A percentile compares a stretch with the other conserved stretches of the same genome.
Conservation (phyloP, 805 yeast genomes). For the Scheffersomyces amazonensis region DNA sequence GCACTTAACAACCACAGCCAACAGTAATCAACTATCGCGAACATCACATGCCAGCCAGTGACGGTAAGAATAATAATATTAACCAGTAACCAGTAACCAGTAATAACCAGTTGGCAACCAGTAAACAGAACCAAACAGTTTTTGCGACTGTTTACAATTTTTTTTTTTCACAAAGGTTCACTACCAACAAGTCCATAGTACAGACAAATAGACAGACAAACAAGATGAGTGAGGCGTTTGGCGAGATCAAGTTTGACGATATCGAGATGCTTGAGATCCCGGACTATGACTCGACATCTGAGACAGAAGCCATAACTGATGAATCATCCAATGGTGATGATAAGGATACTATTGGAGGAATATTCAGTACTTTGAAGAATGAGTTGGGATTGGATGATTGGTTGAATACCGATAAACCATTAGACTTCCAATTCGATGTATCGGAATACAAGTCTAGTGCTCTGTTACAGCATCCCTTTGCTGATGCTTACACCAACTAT, state of each 20-base stretch:
- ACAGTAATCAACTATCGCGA: no score
- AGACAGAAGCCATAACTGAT: conserved; percentile 24
- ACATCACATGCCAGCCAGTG: no score
- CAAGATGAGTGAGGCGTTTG: not conserved
- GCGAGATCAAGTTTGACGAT: conserved; percentile 26
- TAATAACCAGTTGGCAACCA: no score
- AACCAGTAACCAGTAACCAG: no score
- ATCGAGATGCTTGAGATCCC: conserved; percentile 45
- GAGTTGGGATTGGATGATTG: conserved; percentile 45
- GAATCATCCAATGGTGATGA: conserved; percentile 2
- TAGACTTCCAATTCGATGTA: conserved; percentile 39
- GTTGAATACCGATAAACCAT: conserved; percentile 36
- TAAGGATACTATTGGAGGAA: not conserved
- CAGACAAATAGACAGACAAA: no score
- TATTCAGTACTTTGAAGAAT: conserved; percentile 11
- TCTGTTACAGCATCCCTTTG: conserved; percentile 32
- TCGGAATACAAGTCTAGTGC: conserved; percentile 37
- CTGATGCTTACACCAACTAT: conserved; percentile 43
- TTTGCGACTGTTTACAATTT: no score
- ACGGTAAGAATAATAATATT: no score
- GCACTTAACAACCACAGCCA: no score
- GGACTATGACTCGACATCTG: conserved; percentile 28
- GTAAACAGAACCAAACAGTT: no score
- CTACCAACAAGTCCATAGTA: no score
- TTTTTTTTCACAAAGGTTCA: no score